These are phyloP conservation scores for Sphagnum tenellum DNA, from an alignment of 225 moss, liverwort and hornwort genomes.

Conservation along the genomic window DNA sequence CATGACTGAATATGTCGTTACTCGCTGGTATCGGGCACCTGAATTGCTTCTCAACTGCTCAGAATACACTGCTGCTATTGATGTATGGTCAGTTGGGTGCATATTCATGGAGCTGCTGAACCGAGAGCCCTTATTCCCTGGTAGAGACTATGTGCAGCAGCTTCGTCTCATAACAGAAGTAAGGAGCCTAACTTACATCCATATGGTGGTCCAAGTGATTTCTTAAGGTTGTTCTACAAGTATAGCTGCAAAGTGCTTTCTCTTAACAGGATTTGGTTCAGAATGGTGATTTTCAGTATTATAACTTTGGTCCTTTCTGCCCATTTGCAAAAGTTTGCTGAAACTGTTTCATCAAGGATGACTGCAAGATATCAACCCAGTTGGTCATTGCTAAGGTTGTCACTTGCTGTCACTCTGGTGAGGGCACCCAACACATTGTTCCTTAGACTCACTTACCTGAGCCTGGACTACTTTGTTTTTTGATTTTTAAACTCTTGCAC, in stretches of 20 bases:
- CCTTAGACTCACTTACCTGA: no score
- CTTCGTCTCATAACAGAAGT: constrained; percentile 43
- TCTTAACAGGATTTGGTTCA: no score
- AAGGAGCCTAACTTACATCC: background rate
- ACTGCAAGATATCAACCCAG: no score
- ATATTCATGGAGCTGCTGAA: constrained; percentile 50
- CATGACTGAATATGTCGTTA: constrained; percentile 48
- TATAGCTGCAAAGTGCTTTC: background rate
- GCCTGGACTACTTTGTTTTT: no score
- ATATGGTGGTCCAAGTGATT: background rate
- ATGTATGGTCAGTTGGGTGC: constrained; percentile 44
- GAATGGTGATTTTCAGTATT: no score
- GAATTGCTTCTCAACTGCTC: constrained; percentile 37
- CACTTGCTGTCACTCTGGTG: no score
- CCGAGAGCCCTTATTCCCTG: constrained; percentile 36
- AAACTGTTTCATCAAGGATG: no score
- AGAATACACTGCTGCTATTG: constrained; percentile 43
- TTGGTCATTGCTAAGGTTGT: no score
- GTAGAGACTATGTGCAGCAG: constrained; percentile 45
- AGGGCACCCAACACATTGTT: no score
- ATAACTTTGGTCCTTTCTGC: no score
- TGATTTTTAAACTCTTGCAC: no score
- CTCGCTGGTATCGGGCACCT: constrained; percentile 42
- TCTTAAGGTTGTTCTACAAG: background rate
- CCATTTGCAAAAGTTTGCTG: no score